phyloP scores from a whole-genome alignment of 768 basidiomycete species.

The Daedaleopsis nitida region DNA sequence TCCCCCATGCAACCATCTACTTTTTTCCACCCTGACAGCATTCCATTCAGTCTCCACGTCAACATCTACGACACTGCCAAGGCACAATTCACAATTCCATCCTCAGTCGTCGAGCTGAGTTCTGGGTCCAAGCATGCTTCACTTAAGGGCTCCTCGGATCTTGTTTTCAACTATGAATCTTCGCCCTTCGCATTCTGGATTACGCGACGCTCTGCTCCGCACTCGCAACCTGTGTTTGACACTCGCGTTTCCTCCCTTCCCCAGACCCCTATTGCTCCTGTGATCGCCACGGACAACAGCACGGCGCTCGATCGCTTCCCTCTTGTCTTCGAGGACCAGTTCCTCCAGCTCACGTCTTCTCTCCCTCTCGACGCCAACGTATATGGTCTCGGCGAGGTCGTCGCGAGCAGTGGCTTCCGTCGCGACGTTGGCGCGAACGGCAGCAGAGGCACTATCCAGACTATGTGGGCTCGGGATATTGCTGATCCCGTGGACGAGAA shows the following conservation, averaged over 20 bases:
- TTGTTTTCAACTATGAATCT: slow-evolving; percentile 66
- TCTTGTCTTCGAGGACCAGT: slow-evolving; percentile 78
- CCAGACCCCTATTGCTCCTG: slow-evolving; percentile 56
- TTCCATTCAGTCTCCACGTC: slow-evolving; percentile 55
- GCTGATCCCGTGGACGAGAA: slow-evolving; percentile 68
- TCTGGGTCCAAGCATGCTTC: slow-evolving; percentile 31
- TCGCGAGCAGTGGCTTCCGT: slow-evolving; percentile 69
- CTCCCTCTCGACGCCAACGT: slow-evolving; percentile 69
- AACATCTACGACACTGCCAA: slow-evolving; percentile 63
- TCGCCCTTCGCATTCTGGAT: slow-evolving; percentile 82
- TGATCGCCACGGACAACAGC: slow-evolving; percentile 49
- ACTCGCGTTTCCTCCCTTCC: slow-evolving; percentile 67
- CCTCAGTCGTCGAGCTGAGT: slow-evolving; percentile 44
- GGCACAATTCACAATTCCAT: slow-evolving; percentile 67
- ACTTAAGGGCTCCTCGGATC: slow-evolving; percentile 47
- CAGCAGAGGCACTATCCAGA: slow-evolving; percentile 58
- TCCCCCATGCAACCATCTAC: slow-evolving; percentile 24
- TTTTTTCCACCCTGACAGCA: slow-evolving; percentile 40
- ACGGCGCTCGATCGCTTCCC: slow-evolving; percentile 66
- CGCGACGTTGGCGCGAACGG: slow-evolving; percentile 56
- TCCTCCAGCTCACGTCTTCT: slow-evolving; percentile 71
- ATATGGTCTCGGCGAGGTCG: slow-evolving; percentile 76
- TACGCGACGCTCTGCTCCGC: slow-evolving; percentile 61
- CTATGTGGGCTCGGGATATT: slow-evolving; percentile 64
- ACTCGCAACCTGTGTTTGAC: slow-evolving; percentile 63